Evolutionary conservation across 2,329 filamentous ascomycete species (phyloP), one percentile per base, ranked within the genome.

Genomic region (Phaeoacremonium minimum): DNA sequence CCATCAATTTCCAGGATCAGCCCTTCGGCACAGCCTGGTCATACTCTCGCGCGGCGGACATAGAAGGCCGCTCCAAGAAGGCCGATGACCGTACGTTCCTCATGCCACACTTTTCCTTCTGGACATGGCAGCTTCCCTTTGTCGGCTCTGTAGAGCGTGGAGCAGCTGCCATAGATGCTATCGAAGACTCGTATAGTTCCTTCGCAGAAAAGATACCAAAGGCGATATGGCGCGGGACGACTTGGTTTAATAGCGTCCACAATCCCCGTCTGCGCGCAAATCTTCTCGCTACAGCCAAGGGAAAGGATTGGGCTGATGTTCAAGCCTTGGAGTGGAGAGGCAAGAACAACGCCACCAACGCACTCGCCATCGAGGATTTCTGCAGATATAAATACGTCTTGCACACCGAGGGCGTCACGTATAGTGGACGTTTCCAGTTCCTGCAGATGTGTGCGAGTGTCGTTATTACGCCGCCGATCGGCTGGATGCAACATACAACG

Each of bases 91-190:
- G 64, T 22, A 59, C 58, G 40, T 76, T 73, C 55, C 51, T 72
- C 5, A 70, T 77, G 57, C 73, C 73, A 38, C 75, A 72, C 58
- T 80, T 73, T 61, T 64, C 62, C 48, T 73, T 68, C 57, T 77
- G 67, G 67, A 64, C 67, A 6, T 77, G 73, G 73, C 58, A 66
- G 15, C 60, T 72, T 31, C 67, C 64, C 36, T 70, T 69, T 58
- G 71, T 69, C 51, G 62, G 61, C 6, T 67, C 67, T 6, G 48
- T 73, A 12, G 43, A 56, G 9, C 55, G 61, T 33, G 69, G 66
- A 0, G 49, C 65, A 0, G 20, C 30, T 0, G 58, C 58, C 34
- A 68, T 71, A 36, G 22, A 53, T 4, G 14, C 12, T 0, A 45
- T 73, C 31, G 69, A 74, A 39, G 31, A 40, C 2, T 6, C 17